Base-by-base conservation (phyloP, 1,139 yeast genomes). In the Candida labiduridarum region DNA sequence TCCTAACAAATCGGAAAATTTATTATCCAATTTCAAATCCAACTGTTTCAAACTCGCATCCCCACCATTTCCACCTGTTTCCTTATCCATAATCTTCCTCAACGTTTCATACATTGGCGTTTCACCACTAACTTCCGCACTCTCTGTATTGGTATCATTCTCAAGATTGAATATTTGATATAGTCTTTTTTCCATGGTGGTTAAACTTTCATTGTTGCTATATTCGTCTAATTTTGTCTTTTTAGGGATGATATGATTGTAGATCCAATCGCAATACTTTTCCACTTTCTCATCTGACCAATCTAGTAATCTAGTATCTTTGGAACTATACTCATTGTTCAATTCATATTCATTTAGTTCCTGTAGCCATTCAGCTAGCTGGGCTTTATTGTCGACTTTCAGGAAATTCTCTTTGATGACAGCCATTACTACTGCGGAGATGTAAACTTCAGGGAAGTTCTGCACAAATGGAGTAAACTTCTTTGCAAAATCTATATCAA, bases 211-310 rank as follows among this genome's bases (percentile, higher is more conserved):
- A n/a, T 49, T 49, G 6, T 54, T 55, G 15, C 52, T 51, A 11
- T 56, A 56, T 4, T 58, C 59, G 2, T 50, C 48, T 7, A 58
- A 50, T 36, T 61, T 57, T 44, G 55, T 52, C 19, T 60, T 58
- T 47, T 62, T 62, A 1, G 69, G 71, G 1, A 76, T 58, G 22
- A 75, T 53, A 38, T 68, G 63, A 5, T 66, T 67, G 50, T 69
- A 65, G 31, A 79, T 66, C 72, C 79, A 76, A 30, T 73, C 66
- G 44, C 78, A 67, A 58, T 78, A 80, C 22, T 64, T 59, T 14
- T 66, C 65, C 8, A 73, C 67, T 50, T 78, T 69, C 1, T 60
- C 60, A 34, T 72, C 72, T 12, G 71, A 64, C 80, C 83, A 78
- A 14, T 62, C 58, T 3, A 71, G 52, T 16, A 81, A 52, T 14